A percentile compares a stretch with the other conserved stretches of the same genome.
phyloP scores from a whole-genome alignment of 2,329 filamentous ascomycete species.

The Fusarium coffeatum region DNA sequence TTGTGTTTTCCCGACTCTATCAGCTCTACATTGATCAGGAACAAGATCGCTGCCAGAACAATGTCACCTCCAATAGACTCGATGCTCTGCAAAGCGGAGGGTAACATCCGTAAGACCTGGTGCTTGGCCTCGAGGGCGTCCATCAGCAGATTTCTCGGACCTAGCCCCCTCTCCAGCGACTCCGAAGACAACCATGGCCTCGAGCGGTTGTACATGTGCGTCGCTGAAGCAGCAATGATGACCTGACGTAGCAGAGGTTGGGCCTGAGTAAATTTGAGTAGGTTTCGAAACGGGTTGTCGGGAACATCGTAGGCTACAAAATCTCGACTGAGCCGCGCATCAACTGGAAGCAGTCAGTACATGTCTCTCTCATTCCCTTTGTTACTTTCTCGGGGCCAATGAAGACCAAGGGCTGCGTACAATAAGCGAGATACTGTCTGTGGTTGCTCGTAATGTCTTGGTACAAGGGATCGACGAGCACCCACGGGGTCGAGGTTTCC shows the following conservation, averaged over 20 bases:
- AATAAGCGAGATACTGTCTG: constrained; percentile 57
- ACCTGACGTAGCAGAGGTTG: constrained; percentile 60
- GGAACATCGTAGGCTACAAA: constrained; percentile 61
- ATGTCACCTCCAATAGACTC: constrained; percentile 54
- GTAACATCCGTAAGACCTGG: constrained; percentile 57
- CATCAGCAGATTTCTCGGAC: constrained; percentile 50
- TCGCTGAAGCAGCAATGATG: constrained; percentile 61
- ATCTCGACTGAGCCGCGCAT: constrained; percentile 64
- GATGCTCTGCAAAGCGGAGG: constrained; percentile 54
- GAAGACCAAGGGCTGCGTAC: constrained; percentile 45
- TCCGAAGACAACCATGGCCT: constrained; percentile 48
- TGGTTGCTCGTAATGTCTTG: constrained; percentile 66
- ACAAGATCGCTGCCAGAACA: constrained; percentile 59
- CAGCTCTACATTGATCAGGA: constrained; percentile 63
- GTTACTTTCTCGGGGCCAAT: constrained; percentile 9
- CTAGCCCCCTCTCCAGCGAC: constrained; percentile 42
- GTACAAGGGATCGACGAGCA: constrained; percentile 57
- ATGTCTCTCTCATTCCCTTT: constrained; percentile 28
- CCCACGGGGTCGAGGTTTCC: constrained; percentile 50
- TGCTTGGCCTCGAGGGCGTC: constrained; percentile 61
- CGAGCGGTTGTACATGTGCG: constrained; percentile 60
- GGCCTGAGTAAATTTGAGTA: constrained; percentile 56
- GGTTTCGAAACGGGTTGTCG: constrained; percentile 60
- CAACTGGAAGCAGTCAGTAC: constrained; percentile 52
- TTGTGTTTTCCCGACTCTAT: constrained; percentile 62